phyloP scores from a whole-genome alignment of 2,329 filamentous ascomycete species.

The Chlorencoelia australis region DNA sequence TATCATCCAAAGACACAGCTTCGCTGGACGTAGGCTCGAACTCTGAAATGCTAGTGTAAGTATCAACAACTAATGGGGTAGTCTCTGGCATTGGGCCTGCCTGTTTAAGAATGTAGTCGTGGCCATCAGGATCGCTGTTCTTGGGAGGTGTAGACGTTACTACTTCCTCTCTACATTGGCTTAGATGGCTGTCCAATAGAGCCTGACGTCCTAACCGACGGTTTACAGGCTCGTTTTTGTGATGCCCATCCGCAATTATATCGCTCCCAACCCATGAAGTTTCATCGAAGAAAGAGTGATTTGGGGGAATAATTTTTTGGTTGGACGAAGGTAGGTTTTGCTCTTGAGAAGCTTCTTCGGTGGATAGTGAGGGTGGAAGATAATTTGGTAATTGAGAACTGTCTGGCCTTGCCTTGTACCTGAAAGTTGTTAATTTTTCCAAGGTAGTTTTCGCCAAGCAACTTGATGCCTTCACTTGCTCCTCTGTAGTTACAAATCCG shows the following conservation, averaged over 20 bases:
- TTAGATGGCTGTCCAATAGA: too few species aligned
- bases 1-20: not conserved
- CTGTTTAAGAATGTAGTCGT: too few species aligned
- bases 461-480: slow-evolving; percentile 6
- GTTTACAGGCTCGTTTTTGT: too few species aligned
- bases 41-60: too few species aligned
- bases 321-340: slow-evolving; percentile 1
- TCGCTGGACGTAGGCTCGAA: slow-evolving; percentile 9
- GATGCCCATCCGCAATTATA: not conserved
- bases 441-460: slow-evolving; percentile 8
- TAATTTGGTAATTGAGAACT: too few species aligned
- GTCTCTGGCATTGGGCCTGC: too few species aligned
- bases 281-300: slow-evolving; percentile 9
- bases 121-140: too few species aligned
- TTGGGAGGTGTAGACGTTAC: too few species aligned
- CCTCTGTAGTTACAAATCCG: slow-evolving; percentile 22
- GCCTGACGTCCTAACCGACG: too few species aligned
- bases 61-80: too few species aligned
- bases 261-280: slow-evolving; percentile 7
- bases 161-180: too few species aligned
- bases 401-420: slow-evolving; percentile 1
- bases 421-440: slow-evolving; percentile 7
- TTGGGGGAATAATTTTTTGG: not conserved
- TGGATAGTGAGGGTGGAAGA: too few species aligned
- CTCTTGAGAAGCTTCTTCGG: not conserved